phyloP scores from a whole-genome alignment of 139 green algal genomes.

The Ettlia oleoabundans region DNA sequence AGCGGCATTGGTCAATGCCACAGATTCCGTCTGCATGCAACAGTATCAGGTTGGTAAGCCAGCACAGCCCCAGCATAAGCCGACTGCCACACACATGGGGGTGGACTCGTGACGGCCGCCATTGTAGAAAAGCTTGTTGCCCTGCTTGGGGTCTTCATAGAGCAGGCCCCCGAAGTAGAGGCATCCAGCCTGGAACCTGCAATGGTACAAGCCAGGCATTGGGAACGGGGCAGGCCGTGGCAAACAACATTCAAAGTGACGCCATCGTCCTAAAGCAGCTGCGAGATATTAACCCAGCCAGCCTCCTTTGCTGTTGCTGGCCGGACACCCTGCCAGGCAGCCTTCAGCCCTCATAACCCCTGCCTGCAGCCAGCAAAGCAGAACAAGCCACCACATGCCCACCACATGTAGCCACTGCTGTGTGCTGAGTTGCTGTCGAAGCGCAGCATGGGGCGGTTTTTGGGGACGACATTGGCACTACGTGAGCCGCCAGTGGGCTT shows the following conservation, averaged over 20 bases:
- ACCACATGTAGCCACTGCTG: conserved; percentile 42
- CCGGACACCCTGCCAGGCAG: no score
- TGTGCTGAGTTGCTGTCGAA: conserved; percentile 67
- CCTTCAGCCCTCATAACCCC: no score
- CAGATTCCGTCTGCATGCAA: background rate
- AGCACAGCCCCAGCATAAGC: background rate
- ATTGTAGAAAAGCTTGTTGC: conserved; percentile 48
- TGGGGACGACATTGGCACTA: background rate
- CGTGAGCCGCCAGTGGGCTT: conserved; percentile 43
- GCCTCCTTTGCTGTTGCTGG: no score
- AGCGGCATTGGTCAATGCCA: background rate
- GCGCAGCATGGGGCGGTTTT: conserved; percentile 46
- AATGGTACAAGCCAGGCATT: no score
- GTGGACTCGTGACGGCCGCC: conserved; percentile 53
- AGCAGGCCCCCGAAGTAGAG: conserved; percentile 66
- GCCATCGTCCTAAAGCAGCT: no score
- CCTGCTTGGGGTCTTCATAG: conserved; percentile 31
- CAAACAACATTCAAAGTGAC: background rate
- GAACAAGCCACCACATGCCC: background rate
- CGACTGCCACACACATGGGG: conserved; percentile 6
- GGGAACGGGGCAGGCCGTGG: no score
- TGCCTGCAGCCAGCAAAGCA: no score
- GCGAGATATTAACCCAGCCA: background rate
- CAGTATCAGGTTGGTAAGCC: no score
- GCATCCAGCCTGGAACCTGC: conserved; percentile 52